Conservation (phyloP, 371 early-diverging fungal species). For the Phascolomyces articulosus region DNA sequence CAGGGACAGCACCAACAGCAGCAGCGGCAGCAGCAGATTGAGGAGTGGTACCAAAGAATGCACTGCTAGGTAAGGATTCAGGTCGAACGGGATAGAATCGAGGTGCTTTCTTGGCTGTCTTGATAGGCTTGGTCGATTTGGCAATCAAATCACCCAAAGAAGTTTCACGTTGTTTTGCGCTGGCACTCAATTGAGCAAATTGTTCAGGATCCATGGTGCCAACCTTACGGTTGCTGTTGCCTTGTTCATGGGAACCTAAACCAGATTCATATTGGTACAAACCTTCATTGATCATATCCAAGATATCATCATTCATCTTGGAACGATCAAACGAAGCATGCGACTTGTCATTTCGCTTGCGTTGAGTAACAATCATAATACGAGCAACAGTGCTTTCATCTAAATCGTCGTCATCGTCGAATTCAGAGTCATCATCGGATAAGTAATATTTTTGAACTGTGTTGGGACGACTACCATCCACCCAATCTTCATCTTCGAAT, state of each 20-base stretch:
- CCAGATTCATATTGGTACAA: constrained; percentile 88
- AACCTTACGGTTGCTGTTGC: constrained; percentile 50
- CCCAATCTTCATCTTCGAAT: constrained; percentile 71
- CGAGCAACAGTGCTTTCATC: constrained; percentile 89
- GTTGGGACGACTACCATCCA: constrained; percentile 54
- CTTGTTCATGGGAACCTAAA: constrained; percentile 48
- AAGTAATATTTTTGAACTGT: constrained; percentile 69
- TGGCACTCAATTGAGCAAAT: constrained; percentile 55
- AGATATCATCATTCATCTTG: constrained; percentile 84
- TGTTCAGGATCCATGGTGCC: constrained; percentile 70
- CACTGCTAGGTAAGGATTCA: constrained; percentile 54
- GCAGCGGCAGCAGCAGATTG: background rate
- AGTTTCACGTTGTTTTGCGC: constrained; percentile 22
- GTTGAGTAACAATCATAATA: constrained; percentile 92
- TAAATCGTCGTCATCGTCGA: constrained; percentile 70
- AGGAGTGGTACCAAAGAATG: constrained; percentile 44
- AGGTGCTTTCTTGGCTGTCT: constrained; percentile 53
- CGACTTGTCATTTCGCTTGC: constrained; percentile 67
- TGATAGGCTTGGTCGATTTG: constrained; percentile 24
- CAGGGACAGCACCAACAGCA: background rate
- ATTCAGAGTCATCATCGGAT: constrained; percentile 66
- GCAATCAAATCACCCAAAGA: background rate
- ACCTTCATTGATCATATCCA: constrained; percentile 95
- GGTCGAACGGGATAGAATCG: constrained; percentile 70
- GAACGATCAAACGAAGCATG: constrained; percentile 81